Conservation (phyloP, 2,329 filamentous ascomycete genomes). For the Colletotrichum neosansevieriae region DNA sequence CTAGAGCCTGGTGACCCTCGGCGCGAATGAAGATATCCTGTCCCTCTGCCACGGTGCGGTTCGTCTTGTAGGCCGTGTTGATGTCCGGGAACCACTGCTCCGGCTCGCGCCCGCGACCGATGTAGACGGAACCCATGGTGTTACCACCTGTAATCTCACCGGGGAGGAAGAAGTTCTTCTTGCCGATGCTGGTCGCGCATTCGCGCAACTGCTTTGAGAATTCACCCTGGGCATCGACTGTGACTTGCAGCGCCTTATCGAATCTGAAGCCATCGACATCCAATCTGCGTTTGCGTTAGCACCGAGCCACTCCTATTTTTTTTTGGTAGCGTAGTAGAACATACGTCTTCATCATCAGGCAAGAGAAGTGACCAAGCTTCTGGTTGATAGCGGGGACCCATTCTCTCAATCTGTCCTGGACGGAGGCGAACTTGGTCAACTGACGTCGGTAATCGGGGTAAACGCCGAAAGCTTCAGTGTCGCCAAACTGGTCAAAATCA, state of each 20-base stretch:
- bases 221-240: conserved; percentile 69
- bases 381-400: conserved; percentile 70
- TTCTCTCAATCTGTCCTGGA: conserved; percentile 75
- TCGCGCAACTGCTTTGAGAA: conserved; percentile 69
- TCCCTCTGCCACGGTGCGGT: conserved; percentile 30
- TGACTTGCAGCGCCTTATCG: conserved; percentile 76
- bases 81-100: conserved; percentile 42
- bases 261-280: conserved; percentile 76
- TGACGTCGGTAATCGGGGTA: conserved; percentile 74
- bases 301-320: fast-evolving
- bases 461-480: conserved; percentile 72
- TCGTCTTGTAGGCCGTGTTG: conserved; percentile 41
- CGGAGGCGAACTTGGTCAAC: conserved; percentile 74
- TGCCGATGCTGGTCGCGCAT: conserved; percentile 67
- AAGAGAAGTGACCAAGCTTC: conserved; percentile 71
- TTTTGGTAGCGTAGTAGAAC: neutral
- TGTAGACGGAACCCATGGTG: conserved; percentile 69
- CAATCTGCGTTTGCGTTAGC: conserved; percentile 47
- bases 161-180: conserved; percentile 73
- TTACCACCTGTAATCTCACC: conserved; percentile 76
- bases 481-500: conserved; percentile 74
- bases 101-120: conserved; percentile 69
- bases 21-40: conserved; percentile 65
- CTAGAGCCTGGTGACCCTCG: conserved; percentile 61
- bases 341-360: conserved; percentile 67